phyloP scores from a whole-genome alignment of 441 rosid genomes.

The Bocquillonia castaneifolia region DNA sequence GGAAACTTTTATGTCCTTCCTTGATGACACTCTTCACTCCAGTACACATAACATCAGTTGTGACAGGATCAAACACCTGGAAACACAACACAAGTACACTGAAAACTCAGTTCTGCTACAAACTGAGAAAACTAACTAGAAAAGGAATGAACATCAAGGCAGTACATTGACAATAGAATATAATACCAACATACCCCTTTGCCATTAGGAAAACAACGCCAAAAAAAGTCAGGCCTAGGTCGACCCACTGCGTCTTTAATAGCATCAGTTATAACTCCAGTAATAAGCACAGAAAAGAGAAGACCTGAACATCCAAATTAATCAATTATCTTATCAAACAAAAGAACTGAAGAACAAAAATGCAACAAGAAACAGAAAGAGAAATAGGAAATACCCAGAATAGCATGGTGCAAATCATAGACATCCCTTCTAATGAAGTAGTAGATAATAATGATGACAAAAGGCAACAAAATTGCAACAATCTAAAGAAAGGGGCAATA shows the following conservation, averaged over 20 bases:
- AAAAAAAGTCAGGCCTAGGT: slow-evolving; percentile 76
- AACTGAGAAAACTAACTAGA: neutral
- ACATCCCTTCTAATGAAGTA: slow-evolving; percentile 63
- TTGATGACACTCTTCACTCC: slow-evolving; percentile 56
- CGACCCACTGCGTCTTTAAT: slow-evolving; percentile 70
- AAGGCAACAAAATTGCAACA: slow-evolving; percentile 55
- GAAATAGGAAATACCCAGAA: slow-evolving; percentile 47
- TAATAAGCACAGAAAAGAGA: slow-evolving; percentile 63
- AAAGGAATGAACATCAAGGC: neutral
- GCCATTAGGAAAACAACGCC: slow-evolving; percentile 87
- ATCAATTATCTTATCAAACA: neutral
- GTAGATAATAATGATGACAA: slow-evolving; percentile 45
- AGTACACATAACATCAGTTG: slow-evolving; percentile 58
- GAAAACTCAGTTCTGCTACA: slow-evolving; percentile 5
- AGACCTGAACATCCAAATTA: slow-evolving; percentile 48
- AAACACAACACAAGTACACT: slow-evolving; percentile 16
- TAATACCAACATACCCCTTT: slow-evolving; percentile 65
- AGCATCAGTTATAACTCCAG: slow-evolving; percentile 81
- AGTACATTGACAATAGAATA: slow-evolving; percentile 12
- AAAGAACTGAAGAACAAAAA: slow-evolving; percentile 13
- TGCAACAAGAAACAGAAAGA: slow-evolving; percentile 9
- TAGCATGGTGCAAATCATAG: slow-evolving; percentile 82
- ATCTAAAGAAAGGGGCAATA: slow-evolving; percentile 33
- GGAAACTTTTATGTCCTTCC: slow-evolving; percentile 92
- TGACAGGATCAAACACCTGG: slow-evolving; percentile 52